Conservation (phyloP, 2,329 filamentous ascomycete species). For the Colletotrichum sp. region DNA sequence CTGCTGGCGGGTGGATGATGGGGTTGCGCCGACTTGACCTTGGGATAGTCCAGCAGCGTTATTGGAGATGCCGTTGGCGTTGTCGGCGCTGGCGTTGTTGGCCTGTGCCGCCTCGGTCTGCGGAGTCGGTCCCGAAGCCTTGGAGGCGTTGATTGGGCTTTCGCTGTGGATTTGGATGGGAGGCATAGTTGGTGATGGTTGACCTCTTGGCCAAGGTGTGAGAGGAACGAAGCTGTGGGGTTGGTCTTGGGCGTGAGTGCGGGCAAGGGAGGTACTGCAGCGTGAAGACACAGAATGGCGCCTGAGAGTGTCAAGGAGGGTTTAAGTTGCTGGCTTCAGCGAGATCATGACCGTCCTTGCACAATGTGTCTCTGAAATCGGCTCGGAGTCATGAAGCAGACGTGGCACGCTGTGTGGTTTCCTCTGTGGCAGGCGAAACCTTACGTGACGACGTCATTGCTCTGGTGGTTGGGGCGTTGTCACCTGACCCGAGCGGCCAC, state of each 20-base stretch:
- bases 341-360: background rate
- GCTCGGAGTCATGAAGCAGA: conserved; percentile 17
- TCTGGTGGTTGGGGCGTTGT: conserved; percentile 7
- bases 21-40: conserved; percentile 23
- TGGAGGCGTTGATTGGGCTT: conserved; percentile 63
- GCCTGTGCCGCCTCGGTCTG: conserved; percentile 37
- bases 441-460: conserved; percentile 22
- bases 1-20: conserved; percentile 25
- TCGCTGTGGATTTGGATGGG: conserved; percentile 64
- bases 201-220: background rate
- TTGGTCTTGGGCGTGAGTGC: background rate
- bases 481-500: conserved; percentile 11
- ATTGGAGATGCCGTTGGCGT: background rate
- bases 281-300: background rate
- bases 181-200: conserved; percentile 48
- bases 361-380: conserved; percentile 8
- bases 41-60: conserved; percentile 19
- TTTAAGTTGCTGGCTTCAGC: background rate
- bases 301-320: background rate
- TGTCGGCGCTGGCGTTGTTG: background rate
- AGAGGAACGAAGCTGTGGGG: background rate
- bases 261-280: background rate
- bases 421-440: conserved; percentile 17
- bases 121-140: conserved; percentile 54
- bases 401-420: conserved; percentile 18